phyloP scores from a whole-genome alignment of 1,284 basidiomycete genomes.

The Puccinia hordei region DNA sequence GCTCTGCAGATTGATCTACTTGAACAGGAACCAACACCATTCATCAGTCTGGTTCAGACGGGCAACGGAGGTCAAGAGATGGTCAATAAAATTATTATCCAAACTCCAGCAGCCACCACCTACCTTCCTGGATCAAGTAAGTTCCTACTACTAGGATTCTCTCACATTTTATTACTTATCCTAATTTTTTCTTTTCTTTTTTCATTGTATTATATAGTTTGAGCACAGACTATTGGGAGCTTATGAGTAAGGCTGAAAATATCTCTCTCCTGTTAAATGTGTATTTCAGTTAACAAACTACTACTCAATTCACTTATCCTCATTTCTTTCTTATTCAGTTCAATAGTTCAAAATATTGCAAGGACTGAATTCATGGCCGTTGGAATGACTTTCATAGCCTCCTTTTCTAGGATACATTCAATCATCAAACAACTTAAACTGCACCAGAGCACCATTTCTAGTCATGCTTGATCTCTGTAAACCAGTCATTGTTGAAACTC shows the following conservation, averaged over 20 bases:
- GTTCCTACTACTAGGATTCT: background rate
- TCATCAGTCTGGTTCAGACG: constrained; percentile 26
- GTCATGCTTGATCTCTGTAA: too few species aligned
- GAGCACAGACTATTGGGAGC: constrained; percentile 9
- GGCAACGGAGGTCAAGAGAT: constrained; percentile 8
- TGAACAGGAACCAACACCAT: constrained; percentile 21
- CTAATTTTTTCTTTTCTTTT: background rate
- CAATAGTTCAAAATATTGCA: constrained; percentile 28
- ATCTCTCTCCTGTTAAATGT: too few species aligned
- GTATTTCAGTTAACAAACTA: background rate
- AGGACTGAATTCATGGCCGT: constrained; percentile 31
- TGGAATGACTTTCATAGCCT: constrained; percentile 22
- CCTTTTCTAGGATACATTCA: constrained; percentile 5
- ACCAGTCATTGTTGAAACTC: too few species aligned
- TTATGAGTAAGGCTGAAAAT: constrained; percentile 10
- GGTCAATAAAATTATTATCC: constrained; percentile 14
- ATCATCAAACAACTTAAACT: constrained; percentile 19
- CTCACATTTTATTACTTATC: background rate
- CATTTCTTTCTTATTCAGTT: background rate
- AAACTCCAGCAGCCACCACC: background rate
- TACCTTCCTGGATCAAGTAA: background rate
- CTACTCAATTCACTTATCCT: background rate
- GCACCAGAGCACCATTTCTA: too few species aligned
- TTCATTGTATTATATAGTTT: background rate
- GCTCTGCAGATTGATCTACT: constrained; percentile 24